Evolutionary conservation across 352 stramenopile species (phyloP).

Genomic region (Phytopythium sindhum): DNA sequence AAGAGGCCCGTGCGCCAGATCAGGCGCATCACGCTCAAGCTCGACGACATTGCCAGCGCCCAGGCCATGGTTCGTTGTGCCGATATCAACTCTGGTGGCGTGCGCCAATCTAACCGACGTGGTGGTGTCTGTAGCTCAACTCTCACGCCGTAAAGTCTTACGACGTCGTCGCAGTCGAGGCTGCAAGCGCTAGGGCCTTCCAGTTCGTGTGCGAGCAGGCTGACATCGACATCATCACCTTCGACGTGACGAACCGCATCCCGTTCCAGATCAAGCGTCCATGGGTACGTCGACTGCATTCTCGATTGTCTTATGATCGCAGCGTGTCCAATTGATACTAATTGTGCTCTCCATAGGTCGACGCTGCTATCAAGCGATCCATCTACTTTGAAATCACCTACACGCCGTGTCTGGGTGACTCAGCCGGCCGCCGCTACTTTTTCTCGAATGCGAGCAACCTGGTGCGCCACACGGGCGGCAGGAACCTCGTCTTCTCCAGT

Average conservation of each 20-base stretch:
- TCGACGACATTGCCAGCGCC: constrained; percentile 64
- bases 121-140: constrained; percentile 27
- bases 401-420: constrained; percentile 69
- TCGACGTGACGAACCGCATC: constrained; percentile 75
- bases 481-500: constrained; percentile 72
- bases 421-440: constrained; percentile 75
- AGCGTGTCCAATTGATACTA: neutral
- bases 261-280: constrained; percentile 78
- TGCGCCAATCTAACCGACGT: too few species aligned
- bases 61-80: constrained; percentile 47
- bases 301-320: too few species aligned
- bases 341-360: constrained; percentile 33
- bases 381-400: constrained; percentile 85
- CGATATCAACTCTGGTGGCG: neutral
- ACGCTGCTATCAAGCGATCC: constrained; percentile 61
- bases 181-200: constrained; percentile 64
- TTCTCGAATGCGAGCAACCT: constrained; percentile 84
- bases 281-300: constrained; percentile 30
- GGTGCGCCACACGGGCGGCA: constrained; percentile 63
- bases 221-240: constrained; percentile 80
- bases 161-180: constrained; percentile 75
- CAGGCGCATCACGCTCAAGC: constrained; percentile 70
- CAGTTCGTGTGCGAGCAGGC: constrained; percentile 80
- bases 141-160: constrained; percentile 63
- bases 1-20: constrained; percentile 49